Conservation (phyloP, 1,139 yeast species). For the Geotrichum phurueaensis region DNA sequence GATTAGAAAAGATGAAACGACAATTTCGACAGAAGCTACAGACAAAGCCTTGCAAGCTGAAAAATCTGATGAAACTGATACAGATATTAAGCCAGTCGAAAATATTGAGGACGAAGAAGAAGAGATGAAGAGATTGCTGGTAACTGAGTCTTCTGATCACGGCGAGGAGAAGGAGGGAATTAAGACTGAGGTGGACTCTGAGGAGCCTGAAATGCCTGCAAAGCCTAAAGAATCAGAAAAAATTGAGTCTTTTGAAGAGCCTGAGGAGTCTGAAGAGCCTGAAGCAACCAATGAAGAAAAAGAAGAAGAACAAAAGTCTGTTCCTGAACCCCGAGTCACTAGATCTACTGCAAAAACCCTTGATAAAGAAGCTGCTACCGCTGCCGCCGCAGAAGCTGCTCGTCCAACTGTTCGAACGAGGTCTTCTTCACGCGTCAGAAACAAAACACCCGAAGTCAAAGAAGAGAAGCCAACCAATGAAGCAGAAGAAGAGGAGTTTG, state of each 20-base stretch:
- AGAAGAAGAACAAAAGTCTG: not conserved
- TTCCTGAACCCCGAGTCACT: not conserved
- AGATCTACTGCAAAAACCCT: not conserved
- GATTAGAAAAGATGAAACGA: not conserved
- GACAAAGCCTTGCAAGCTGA: not conserved
- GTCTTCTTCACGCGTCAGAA: conserved; percentile 7
- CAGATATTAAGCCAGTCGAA: not conserved
- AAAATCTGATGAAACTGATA: not conserved
- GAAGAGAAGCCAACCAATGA: not conserved
- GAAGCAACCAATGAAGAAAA: conserved; percentile 8
- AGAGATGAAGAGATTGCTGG: not conserved
- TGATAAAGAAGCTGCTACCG: not conserved
- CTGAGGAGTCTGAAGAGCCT: not conserved
- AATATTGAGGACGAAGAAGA: not conserved
- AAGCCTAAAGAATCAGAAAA: not conserved
- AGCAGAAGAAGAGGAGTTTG: conserved; percentile 2
- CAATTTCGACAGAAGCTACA: not conserved
- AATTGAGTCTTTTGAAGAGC: not conserved
- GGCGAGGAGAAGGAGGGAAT: not conserved
- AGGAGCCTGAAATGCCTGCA: not conserved
- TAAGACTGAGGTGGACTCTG: not conserved
- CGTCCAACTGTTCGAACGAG: conserved; percentile 6
- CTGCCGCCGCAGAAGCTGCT: not conserved
- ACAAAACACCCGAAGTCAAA: conserved; percentile 6
- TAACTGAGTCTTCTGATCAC: not conserved